Conservation (phyloP, 2,329 filamentous ascomycete species). For the Microsporum audouinii region DNA sequence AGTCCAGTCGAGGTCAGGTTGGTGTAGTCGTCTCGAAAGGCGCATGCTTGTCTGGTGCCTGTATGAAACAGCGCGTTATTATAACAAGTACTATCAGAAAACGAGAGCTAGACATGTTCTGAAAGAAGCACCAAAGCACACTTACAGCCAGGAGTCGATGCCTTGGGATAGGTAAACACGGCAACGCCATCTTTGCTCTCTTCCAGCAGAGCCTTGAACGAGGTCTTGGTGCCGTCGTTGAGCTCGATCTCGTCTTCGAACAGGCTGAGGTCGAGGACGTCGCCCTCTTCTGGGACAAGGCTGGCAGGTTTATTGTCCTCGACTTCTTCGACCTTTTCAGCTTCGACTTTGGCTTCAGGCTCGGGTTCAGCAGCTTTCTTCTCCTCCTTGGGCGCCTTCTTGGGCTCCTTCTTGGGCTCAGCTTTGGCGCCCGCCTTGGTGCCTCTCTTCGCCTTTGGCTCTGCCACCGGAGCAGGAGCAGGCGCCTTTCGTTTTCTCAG, state of each 20-base stretch:
- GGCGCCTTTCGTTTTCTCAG: conserved; percentile 52
- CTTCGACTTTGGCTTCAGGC: not conserved
- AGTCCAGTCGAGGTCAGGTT: conserved; percentile 67
- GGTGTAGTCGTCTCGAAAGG: conserved; percentile 78
- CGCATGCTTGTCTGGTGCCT: conserved; percentile 89
- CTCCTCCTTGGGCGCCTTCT: conserved; percentile 19
- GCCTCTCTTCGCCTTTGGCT: conserved; percentile 29
- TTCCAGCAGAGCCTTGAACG: conserved; percentile 66
- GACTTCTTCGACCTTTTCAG: not conserved
- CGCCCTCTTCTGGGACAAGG: conserved; percentile 25
- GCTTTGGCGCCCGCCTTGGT: conserved; percentile 22
- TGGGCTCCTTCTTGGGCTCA: conserved; percentile 19
- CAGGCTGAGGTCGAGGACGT: conserved; percentile 41
- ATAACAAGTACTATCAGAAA: not conserved
- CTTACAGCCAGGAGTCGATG: conserved; percentile 89
- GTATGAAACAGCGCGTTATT: not conserved
- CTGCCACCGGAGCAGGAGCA: conserved; percentile 34
- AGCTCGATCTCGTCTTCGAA: conserved; percentile 66
- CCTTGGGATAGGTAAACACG: conserved; percentile 90
- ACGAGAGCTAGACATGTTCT: not conserved
- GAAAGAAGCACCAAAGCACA: not conserved
- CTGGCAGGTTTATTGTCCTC: not conserved
- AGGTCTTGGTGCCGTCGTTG: conserved; percentile 70
- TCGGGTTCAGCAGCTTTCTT: conserved; percentile 14
- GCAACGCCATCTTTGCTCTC: conserved; percentile 78